phyloP scores from a whole-genome alignment of 306 rosid species.

The Cicer judaicum region DNA sequence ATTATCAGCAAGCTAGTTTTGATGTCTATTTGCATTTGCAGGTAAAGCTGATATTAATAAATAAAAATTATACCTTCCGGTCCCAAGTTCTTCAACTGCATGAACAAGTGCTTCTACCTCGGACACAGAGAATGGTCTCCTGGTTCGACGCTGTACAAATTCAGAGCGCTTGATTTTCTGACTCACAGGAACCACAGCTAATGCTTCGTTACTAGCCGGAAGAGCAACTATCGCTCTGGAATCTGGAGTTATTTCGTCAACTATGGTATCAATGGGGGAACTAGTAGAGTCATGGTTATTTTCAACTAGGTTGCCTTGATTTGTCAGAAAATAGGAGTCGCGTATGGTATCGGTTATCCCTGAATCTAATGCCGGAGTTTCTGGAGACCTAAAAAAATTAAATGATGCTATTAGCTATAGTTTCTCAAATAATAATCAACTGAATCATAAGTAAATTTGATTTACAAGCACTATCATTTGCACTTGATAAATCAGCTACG shows the following conservation, averaged over 20 bases:
- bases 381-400: slow-evolving; percentile 61
- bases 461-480: not conserved
- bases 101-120: slow-evolving; percentile 96
- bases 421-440: slow-evolving; percentile 4
- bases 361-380: slow-evolving; percentile 58
- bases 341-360: slow-evolving; percentile 53
- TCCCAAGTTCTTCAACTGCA: slow-evolving; percentile 96
- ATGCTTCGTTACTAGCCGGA: slow-evolving; percentile 65
- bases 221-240: slow-evolving; percentile 72
- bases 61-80: slow-evolving; percentile 79
- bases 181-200: slow-evolving; percentile 74
- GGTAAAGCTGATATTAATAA: slow-evolving; percentile 25
- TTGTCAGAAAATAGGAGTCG: slow-evolving; percentile 59
- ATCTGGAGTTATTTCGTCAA: slow-evolving; percentile 59
- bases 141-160: slow-evolving; percentile 85
- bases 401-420: slow-evolving; percentile 34
- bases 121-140: slow-evolving; percentile 89
- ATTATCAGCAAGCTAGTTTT: slow-evolving; percentile 41
- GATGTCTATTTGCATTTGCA: not conserved
- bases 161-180: slow-evolving; percentile 73
- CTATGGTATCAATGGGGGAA: slow-evolving; percentile 57
- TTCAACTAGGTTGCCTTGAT: slow-evolving; percentile 53
- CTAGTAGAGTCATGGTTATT: slow-evolving; percentile 55
- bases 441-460: slow-evolving; percentile 6
- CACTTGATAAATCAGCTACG: slow-evolving; percentile 21